Conservation (phyloP, 2,329 filamentous ascomycete genomes). For the Gyromitra esculenta region DNA sequence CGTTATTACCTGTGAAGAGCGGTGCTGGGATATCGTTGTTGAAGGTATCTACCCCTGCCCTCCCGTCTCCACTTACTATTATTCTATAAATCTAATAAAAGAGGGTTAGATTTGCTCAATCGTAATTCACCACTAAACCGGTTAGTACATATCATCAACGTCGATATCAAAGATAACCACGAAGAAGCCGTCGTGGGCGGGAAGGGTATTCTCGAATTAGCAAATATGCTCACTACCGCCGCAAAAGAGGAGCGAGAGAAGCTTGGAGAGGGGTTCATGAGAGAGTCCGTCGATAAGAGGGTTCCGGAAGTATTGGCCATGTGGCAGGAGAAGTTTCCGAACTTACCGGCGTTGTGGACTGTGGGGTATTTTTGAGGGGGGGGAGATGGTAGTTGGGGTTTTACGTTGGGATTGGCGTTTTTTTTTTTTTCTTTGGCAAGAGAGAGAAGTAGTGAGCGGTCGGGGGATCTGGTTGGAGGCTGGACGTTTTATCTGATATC, state of each 20-base stretch:
- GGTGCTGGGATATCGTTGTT: conserved; percentile 97
- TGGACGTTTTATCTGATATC: not conserved
- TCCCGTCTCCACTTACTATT: not conserved
- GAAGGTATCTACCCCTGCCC: conserved; percentile 64
- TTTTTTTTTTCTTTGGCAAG: not conserved
- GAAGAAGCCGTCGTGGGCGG: conserved; percentile 94
- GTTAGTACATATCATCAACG: conserved; percentile 96
- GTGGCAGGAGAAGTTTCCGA: conserved; percentile 96
- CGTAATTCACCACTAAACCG: conserved; percentile 87
- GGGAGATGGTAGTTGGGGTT: not conserved
- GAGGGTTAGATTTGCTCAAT: conserved; percentile 74
- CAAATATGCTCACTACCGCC: conserved; percentile 81
- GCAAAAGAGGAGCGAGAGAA: conserved; percentile 79
- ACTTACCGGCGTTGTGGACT: conserved; percentile 91
- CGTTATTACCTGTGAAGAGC: conserved; percentile 96
- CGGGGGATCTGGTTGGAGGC: not conserved
- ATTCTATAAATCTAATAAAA: not conserved
- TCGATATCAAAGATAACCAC: conserved; percentile 98
- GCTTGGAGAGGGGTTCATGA: conserved; percentile 71
- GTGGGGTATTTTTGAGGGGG: conserved; percentile 81
- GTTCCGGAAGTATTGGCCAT: conserved; percentile 90
- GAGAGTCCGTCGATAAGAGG: conserved; percentile 85
- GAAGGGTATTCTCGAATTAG: conserved; percentile 89
- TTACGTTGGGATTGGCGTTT: conserved; percentile 22
- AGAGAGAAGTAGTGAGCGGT: too few relatives aligned